Evolutionary conservation across 768 basidiomycete genomes (phyloP), one percentile per base, ranked within the genome.

Genomic region (Macrolepiota dolichaula): DNA sequence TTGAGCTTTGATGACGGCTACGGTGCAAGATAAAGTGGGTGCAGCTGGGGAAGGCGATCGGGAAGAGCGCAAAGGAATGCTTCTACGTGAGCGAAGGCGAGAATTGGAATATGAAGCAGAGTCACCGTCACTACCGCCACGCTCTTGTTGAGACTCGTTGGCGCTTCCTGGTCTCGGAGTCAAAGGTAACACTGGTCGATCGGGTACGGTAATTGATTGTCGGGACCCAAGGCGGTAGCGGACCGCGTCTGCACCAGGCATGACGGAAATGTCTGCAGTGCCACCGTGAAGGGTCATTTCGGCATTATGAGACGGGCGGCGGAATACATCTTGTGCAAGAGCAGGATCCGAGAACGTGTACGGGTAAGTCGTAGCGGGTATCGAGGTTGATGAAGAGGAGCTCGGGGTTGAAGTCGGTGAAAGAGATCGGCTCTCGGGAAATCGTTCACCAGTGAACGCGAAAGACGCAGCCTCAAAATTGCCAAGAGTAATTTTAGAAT

Each of bases 1-100:
- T 70, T 94, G 91, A 46, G 92, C 92, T 76, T 94, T 94, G 76
- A 94, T 92, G 60, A 94, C 91, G 56, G 92, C 92, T 51, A 94
- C 83, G 32, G 92, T 94, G 25, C 89, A 88, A 53, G 88, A 91
- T 69, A 92, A 74, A 19, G 76, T 73, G 37, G 81, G 72, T 57
- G 76, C 70, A 62, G 70, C 68, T 46, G 81, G 80, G 11, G 81
- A 82, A 44, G 78, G 76, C 3, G 82, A 82, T 52, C 79, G 80
- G n/a, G 81, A 74, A 67, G 83, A 75, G 27, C 77, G 73, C 56
- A 67, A 71, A 19, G 77, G n/a, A 54, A 61, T 74, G 57, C 75
- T 72, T 53, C 81, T 82, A 55, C 84, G 82, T 59, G 80, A 69
- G 49, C 83, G 79, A 65, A 79, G 65, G 63, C 79, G 82, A 35